Conservation (phyloP, 176 grass and related monocot species). For the Alloteropsis semialata region DNA sequence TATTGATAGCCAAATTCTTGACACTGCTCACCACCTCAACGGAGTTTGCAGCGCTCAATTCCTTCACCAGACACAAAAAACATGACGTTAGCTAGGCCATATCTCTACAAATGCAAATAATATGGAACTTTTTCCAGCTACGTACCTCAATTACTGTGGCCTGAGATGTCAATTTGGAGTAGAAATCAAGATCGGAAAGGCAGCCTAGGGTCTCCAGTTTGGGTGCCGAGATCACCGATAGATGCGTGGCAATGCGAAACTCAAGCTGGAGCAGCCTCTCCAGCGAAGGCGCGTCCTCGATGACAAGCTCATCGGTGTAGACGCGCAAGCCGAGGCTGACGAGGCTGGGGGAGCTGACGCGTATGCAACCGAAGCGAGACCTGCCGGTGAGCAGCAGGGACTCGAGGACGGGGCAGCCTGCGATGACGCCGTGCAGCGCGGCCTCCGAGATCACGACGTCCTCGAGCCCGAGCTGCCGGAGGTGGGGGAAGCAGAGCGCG, state of each 20-base stretch:
- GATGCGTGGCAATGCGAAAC: not conserved
- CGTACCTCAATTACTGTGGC: not conserved
- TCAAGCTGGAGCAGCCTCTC: not conserved
- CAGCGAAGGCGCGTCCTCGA: not conserved
- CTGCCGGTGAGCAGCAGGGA: not conserved
- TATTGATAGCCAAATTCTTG: not conserved
- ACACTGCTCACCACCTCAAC: not conserved
- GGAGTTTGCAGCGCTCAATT: not conserved
- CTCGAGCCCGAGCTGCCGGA: not conserved
- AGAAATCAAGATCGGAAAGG: not conserved
- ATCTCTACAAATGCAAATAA: not conserved
- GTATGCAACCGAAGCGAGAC: not conserved
- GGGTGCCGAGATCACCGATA: not conserved
- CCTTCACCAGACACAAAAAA: not conserved
- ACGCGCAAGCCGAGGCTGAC: not conserved
- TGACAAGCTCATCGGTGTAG: not conserved
- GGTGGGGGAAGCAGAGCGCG: not conserved
- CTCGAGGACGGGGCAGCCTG: not conserved
- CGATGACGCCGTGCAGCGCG: not conserved
- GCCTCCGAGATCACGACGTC: not conserved
- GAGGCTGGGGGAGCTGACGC: not conserved
- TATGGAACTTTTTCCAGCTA: not conserved
- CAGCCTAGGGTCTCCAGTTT: not conserved
- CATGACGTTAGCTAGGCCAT: not conserved
- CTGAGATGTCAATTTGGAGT: not conserved